Conservation (phyloP, 2,329 filamentous ascomycete genomes). For the Fusarium stilboides region DNA sequence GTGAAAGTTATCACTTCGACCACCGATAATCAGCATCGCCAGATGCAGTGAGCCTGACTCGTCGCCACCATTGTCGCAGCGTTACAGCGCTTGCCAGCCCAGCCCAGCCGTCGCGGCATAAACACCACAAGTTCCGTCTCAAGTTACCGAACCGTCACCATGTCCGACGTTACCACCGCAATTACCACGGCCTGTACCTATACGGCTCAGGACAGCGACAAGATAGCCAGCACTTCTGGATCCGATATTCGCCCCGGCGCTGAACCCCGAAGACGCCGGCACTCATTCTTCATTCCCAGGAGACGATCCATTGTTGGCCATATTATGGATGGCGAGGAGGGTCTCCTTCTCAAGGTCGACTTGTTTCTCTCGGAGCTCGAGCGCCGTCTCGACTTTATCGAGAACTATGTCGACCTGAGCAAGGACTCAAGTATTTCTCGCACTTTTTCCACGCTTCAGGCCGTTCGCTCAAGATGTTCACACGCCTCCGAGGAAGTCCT, state of each 20-base stretch:
- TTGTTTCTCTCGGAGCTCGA: conserved; percentile 89
- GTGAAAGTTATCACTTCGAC: conserved; percentile 30
- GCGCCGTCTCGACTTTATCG: conserved; percentile 87
- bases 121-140: conserved; percentile 25
- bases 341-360: conserved; percentile 77
- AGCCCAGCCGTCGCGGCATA: conserved; percentile 24
- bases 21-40: conserved; percentile 21
- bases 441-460: conserved; percentile 87
- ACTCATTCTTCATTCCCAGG: conserved; percentile 71
- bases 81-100: conserved; percentile 33
- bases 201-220: conserved; percentile 55
- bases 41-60: conserved; percentile 26
- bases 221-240: conserved; percentile 59
- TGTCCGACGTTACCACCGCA: conserved; percentile 58
- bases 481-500: conserved; percentile 92
- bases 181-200: conserved; percentile 58
- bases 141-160: conserved; percentile 43
- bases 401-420: conserved; percentile 86
- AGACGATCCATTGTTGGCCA: conserved; percentile 72
- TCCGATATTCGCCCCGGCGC: conserved; percentile 54
- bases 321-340: conserved; percentile 75
- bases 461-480: conserved; percentile 89
- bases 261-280: conserved; percentile 61
- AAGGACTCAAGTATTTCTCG: conserved; percentile 87
- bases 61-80: conserved; percentile 31